These are phyloP conservation scores for Fusarium albosuccineum DNA, from an alignment of 2,329 filamentous ascomycete species.

Conservation along the genomic window DNA sequence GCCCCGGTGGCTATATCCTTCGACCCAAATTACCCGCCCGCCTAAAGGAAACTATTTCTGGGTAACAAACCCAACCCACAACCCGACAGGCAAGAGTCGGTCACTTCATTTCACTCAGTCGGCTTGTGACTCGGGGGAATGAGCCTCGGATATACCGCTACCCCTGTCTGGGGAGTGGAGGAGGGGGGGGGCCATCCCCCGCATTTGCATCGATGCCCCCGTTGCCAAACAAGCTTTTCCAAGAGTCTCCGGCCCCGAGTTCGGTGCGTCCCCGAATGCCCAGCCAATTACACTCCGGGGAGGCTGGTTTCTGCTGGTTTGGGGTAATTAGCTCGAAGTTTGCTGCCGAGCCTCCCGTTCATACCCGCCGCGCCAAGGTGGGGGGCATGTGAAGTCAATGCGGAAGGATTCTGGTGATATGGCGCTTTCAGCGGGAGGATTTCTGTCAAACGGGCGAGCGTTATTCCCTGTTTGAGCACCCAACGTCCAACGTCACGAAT, in stretches of 20 bases:
- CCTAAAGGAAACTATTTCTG: neutral
- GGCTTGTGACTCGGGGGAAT: conserved; percentile 36
- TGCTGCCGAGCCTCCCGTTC: conserved; percentile 27
- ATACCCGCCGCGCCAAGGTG: neutral
- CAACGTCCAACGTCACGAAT: conserved; percentile 16
- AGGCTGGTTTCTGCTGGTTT: conserved; percentile 4
- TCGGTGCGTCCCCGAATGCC: conserved; percentile 9
- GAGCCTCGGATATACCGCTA: conserved; percentile 31
- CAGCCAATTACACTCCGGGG: neutral
- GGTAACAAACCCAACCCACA: conserved; percentile 2
- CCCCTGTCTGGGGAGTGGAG: conserved; percentile 20
- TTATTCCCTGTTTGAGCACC: conserved; percentile 6
- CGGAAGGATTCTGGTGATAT: neutral
- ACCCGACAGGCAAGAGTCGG: neutral
- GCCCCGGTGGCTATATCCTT: conserved; percentile 12
- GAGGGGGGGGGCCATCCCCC: conserved; percentile 8
- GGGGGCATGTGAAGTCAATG: neutral
- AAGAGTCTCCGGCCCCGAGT: neutral
- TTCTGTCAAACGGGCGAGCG: neutral
- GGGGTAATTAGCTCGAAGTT: neutral
- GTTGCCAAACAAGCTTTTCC: conserved; percentile 31
- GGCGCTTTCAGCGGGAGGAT: conserved; percentile 16
- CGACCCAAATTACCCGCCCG: neutral
- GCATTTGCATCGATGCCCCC: conserved; percentile 20
- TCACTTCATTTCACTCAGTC: conserved; percentile 5